Conservation (phyloP, 306 rosid genomes). For the Chamaecrista fasciculata region DNA sequence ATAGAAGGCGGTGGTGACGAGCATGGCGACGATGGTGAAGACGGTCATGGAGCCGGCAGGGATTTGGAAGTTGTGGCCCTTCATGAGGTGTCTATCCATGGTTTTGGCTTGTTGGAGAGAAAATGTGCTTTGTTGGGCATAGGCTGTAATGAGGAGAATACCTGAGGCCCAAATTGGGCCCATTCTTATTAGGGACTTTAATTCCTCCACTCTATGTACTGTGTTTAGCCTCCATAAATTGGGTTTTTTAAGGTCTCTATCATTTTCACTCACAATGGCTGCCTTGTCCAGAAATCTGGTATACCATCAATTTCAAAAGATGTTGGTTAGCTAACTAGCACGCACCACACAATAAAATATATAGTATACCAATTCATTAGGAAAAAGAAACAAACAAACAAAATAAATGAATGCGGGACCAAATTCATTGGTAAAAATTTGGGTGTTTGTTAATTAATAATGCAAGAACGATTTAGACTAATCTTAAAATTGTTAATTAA, state of each 20-base stretch:
- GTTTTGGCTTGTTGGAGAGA: constrained; percentile 83
- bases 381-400: too few relatives aligned
- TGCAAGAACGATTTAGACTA: too few relatives aligned
- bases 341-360: too few relatives aligned
- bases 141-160: constrained; percentile 83
- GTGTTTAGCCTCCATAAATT: constrained; percentile 77
- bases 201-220: constrained; percentile 83
- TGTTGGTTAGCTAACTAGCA: too few relatives aligned
- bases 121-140: constrained; percentile 84
- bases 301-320: neutral
- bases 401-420: too few relatives aligned
- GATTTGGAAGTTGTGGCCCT: constrained; percentile 61
- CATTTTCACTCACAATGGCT: constrained; percentile 62
- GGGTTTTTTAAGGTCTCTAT: constrained; percentile 41
- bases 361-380: too few relatives aligned
- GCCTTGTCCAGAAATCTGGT: constrained; percentile 86
- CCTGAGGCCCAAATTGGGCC: constrained; percentile 97
- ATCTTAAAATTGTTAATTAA: too few relatives aligned
- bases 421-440: too few relatives aligned
- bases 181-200: constrained; percentile 84
- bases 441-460: too few relatives aligned
- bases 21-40: constrained; percentile 67
- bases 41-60: constrained; percentile 94
- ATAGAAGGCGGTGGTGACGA: constrained; percentile 61
- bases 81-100: constrained; percentile 75